phyloP scores from a whole-genome alignment of 345 rosid genomes.

The Moricandia arvensis region DNA sequence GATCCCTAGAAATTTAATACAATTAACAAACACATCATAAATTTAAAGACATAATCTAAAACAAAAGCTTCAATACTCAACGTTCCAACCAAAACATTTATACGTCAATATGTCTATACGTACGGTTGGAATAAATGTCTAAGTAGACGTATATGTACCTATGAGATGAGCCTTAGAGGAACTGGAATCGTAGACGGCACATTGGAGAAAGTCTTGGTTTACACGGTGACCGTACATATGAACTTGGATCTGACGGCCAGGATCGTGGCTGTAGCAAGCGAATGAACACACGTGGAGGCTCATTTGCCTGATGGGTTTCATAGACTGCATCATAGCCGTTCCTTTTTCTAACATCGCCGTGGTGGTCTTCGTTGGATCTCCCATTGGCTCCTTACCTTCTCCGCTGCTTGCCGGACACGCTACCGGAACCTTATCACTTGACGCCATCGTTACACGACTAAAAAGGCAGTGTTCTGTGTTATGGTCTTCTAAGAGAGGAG shows the following conservation, averaged over 20 bases:
- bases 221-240: conserved; percentile 62
- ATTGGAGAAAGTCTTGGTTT: conserved; percentile 79
- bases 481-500: conserved; percentile 7
- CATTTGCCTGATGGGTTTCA: conserved; percentile 64
- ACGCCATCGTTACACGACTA: conserved; percentile 22
- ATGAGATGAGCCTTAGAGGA: conserved; percentile 57
- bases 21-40: background rate
- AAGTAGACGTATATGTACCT: conserved; percentile 33
- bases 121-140: background rate
- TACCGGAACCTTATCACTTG: conserved; percentile 30
- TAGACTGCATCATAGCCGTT: conserved; percentile 59
- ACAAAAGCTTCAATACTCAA: background rate
- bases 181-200: conserved; percentile 70
- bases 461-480: background rate
- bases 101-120: background rate
- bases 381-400: conserved; percentile 38
- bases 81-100: background rate
- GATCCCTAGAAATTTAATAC: conserved; percentile 45
- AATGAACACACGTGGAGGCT: conserved; percentile 72
- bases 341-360: conserved; percentile 54
- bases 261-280: conserved; percentile 73
- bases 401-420: conserved; percentile 29
- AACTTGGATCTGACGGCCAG: conserved; percentile 70
- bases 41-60: background rate
- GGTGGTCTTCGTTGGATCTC: conserved; percentile 48